These are phyloP conservation scores for Cladosporium sp. DNA, from an alignment of 2,329 filamentous ascomycete species.

Conservation along the genomic window DNA sequence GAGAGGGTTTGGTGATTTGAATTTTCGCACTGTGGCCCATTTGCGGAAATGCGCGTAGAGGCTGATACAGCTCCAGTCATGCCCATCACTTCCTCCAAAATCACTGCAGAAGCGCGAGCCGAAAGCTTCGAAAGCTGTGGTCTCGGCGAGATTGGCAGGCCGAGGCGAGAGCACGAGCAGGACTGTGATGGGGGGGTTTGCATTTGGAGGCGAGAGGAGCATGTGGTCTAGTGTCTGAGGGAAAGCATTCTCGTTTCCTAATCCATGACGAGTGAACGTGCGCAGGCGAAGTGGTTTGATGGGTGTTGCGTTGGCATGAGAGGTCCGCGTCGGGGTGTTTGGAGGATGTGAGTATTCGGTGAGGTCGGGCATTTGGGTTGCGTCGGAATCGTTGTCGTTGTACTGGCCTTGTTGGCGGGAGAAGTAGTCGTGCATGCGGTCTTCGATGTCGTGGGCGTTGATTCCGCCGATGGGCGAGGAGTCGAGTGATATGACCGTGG, in stretches of 20 bases:
- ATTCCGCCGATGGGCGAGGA: neutral
- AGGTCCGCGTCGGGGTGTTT: neutral
- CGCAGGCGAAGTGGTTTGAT: neutral
- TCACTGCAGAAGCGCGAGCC: neutral
- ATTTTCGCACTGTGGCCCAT: neutral
- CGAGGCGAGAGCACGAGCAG: conserved; percentile 8
- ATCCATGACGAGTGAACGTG: neutral
- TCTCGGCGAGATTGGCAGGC: neutral
- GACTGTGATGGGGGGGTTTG: neutral
- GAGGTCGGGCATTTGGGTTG: neutral
- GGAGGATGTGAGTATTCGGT: neutral
- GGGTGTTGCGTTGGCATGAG: neutral
- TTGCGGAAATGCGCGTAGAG: conserved; percentile 11
- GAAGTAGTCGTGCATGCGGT: neutral
- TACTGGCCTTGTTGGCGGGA: neutral
- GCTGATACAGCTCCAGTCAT: neutral
- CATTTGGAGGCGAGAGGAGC: neutral
- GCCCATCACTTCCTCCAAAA: neutral
- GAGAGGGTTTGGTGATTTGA: neutral
- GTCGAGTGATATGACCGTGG: neutral
- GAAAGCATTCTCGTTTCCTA: neutral
- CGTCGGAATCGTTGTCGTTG: neutral
- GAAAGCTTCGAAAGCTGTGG: neutral
- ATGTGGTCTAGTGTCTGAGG: neutral
- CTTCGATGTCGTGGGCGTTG: neutral